phyloP scores from a whole-genome alignment of 2,329 filamentous ascomycete species.

The Curvularia eragrostidis region DNA sequence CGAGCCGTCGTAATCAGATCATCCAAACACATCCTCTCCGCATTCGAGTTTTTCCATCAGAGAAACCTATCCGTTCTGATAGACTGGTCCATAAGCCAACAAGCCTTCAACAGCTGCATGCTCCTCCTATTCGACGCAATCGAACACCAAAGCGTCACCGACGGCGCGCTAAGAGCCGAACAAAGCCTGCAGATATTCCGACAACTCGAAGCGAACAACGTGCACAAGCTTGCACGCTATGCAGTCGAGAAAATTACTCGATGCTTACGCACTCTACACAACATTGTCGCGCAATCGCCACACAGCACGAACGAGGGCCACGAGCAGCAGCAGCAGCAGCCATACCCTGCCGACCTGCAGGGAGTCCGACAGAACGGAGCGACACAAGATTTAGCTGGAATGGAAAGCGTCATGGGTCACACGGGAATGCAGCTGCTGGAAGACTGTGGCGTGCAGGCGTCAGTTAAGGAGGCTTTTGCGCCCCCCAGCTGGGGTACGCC shows the following conservation, averaged over 20 bases:
- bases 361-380: conserved; percentile 22
- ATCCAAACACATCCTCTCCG: conserved; percentile 52
- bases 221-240: conserved; percentile 55
- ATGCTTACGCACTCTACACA: conserved; percentile 33
- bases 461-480: conserved; percentile 41
- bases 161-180: conserved; percentile 43
- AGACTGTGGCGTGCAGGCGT: conserved; percentile 53
- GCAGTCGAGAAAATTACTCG: conserved; percentile 53
- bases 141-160: conserved; percentile 49
- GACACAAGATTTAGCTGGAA: conserved; percentile 16
- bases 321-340: conserved; percentile 3
- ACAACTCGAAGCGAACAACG: conserved; percentile 51
- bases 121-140: conserved; percentile 57
- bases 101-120: conserved; percentile 60
- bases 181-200: conserved; percentile 53
- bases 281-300: conserved; percentile 16
- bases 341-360: conserved; percentile 15
- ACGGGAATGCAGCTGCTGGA: conserved; percentile 58
- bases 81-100: conserved; percentile 58
- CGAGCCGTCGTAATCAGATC: conserved; percentile 53
- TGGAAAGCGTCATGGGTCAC: conserved; percentile 55
- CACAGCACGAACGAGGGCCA: conserved; percentile 14
- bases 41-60: conserved; percentile 56
- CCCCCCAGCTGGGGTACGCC: conserved; percentile 41
- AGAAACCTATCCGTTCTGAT: conserved; percentile 54